Evolutionary conservation across 306 rosid genomes (phyloP).

Genomic region (Dryas drummondii): DNA sequence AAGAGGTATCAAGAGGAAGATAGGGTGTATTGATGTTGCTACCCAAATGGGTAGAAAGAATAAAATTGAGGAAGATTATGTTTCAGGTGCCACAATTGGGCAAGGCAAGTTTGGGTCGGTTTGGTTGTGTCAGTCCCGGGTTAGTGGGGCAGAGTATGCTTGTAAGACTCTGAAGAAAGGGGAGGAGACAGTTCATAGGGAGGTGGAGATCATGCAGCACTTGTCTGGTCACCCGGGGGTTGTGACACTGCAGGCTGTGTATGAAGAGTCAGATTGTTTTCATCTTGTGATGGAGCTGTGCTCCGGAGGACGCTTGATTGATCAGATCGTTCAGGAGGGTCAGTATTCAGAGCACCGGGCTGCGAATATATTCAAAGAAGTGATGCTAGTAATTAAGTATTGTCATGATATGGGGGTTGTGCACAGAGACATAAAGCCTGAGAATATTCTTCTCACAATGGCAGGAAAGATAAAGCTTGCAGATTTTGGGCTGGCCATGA

Average conservation of each 20-base stretch:
- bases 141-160: conserved; percentile 73
- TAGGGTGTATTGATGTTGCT: conserved; percentile 93
- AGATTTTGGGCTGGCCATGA: conserved; percentile 95
- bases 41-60: conserved; percentile 95
- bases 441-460: conserved; percentile 82
- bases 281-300: conserved; percentile 98
- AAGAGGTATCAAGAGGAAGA: conserved; percentile 95
- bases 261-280: conserved; percentile 81
- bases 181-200: conserved; percentile 94
- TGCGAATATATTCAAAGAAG: conserved; percentile 85
- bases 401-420: conserved; percentile 99
- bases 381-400: conserved; percentile 89
- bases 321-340: conserved; percentile 70
- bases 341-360: conserved; percentile 79
- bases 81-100: conserved; percentile 67
- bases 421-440: conserved; percentile 96
- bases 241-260: conserved; percentile 90
- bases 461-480: conserved; percentile 94
- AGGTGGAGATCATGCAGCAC: conserved; percentile 99
- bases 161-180: conserved; percentile 91
- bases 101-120: conserved; percentile 96
- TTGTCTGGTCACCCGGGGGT: conserved; percentile 95
- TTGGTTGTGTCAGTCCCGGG: conserved; percentile 62
- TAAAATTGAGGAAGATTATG: conserved; percentile 84
- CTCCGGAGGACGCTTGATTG: conserved; percentile 84